Percentiles rank a stretch among this genome's conserved stretches.
Conservation (phyloP, 148 eudicot genomes). For the Chenopodium quinoa region DNA sequence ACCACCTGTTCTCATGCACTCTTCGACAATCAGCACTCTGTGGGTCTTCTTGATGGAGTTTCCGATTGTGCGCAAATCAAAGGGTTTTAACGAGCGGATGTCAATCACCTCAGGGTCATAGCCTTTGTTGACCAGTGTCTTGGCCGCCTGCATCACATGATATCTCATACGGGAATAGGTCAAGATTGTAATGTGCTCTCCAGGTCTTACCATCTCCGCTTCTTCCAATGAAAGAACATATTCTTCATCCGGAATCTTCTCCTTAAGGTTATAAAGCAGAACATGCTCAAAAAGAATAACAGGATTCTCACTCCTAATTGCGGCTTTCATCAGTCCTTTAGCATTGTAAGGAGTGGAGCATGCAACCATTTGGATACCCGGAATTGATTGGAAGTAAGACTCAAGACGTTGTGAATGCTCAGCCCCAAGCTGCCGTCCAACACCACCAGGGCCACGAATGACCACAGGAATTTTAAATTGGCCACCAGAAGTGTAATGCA, state of each 20-base stretch:
- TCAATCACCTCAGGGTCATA: slow-evolving; percentile 89
- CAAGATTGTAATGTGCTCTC: slow-evolving; percentile 70
- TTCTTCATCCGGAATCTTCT: slow-evolving; percentile 80
- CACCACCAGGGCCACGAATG: slow-evolving; percentile 91
- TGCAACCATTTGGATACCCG: slow-evolving; percentile 87
- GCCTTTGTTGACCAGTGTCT: slow-evolving; percentile 79
- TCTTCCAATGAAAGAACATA: slow-evolving; percentile 67
- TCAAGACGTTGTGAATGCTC: slow-evolving; percentile 88
- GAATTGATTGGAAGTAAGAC: slow-evolving; percentile 80
- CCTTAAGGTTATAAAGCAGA: slow-evolving; percentile 80
- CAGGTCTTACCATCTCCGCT: slow-evolving; percentile 94
- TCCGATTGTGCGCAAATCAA: slow-evolving; percentile 75
- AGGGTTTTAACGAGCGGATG: slow-evolving; percentile 78
- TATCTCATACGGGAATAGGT: slow-evolving; percentile 91
- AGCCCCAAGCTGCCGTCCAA: slow-evolving; percentile 89
- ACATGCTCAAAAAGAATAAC: slow-evolving; percentile 89
- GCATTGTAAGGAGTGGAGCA: slow-evolving; percentile 90
- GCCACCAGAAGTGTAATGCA: slow-evolving; percentile 92
- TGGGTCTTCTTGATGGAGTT: slow-evolving; percentile 86
- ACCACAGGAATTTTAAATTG: slow-evolving; percentile 84
- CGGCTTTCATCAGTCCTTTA: slow-evolving; percentile 90
- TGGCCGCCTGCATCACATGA: slow-evolving; percentile 88
- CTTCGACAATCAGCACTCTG: slow-evolving; percentile 80
- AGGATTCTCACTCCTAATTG: slow-evolving; percentile 81
- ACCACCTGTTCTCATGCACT: slow-evolving; percentile 91